These are phyloP conservation scores for Aspergillus kassunensis DNA, from an alignment of 495 filamentous ascomycete genomes.

Conservation along the genomic window DNA sequence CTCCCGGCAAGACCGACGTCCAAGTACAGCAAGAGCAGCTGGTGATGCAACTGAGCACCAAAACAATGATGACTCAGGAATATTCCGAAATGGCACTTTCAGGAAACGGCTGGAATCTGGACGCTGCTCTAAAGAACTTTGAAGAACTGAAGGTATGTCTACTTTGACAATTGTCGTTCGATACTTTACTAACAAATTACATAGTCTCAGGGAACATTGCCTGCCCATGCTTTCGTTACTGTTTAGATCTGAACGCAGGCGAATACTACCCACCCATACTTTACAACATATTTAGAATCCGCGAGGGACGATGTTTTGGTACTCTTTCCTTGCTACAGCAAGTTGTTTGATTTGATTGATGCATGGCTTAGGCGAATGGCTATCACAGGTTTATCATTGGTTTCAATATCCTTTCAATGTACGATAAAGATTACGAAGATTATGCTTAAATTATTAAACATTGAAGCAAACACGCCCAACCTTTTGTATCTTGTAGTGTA, in stretches of 20 bases:
- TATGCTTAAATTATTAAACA: slow-evolving; percentile 19
- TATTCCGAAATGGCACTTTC: slow-evolving; percentile 69
- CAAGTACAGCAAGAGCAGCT: slow-evolving; percentile 58
- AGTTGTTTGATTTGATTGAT: slow-evolving; percentile 18
- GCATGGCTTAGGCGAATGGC: slow-evolving; percentile 43
- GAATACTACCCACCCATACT: neutral
- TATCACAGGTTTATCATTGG: slow-evolving; percentile 13
- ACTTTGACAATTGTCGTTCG: neutral
- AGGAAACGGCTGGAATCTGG: slow-evolving; percentile 69
- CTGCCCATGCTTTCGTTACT: slow-evolving; percentile 34
- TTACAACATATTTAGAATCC: neutral
- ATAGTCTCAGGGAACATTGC: slow-evolving; percentile 39
- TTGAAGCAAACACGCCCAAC: neutral
- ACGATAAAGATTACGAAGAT: slow-evolving; percentile 24
- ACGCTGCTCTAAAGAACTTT: slow-evolving; percentile 63
- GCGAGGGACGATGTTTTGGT: slow-evolving; percentile 4
- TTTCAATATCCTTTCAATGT: slow-evolving; percentile 21
- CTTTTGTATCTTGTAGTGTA: neutral
- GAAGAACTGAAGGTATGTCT: slow-evolving; percentile 48
- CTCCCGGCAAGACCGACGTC: slow-evolving; percentile 34
- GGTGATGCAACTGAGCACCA: slow-evolving; percentile 59
- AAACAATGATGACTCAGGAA: slow-evolving; percentile 67
- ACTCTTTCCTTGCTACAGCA: slow-evolving; percentile 9
- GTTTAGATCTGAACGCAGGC: slow-evolving; percentile 5
- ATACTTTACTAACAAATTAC: slow-evolving; percentile 12